Conservation (phyloP, 2,329 filamentous ascomycete species). For the Colletotrichum sp. region DNA sequence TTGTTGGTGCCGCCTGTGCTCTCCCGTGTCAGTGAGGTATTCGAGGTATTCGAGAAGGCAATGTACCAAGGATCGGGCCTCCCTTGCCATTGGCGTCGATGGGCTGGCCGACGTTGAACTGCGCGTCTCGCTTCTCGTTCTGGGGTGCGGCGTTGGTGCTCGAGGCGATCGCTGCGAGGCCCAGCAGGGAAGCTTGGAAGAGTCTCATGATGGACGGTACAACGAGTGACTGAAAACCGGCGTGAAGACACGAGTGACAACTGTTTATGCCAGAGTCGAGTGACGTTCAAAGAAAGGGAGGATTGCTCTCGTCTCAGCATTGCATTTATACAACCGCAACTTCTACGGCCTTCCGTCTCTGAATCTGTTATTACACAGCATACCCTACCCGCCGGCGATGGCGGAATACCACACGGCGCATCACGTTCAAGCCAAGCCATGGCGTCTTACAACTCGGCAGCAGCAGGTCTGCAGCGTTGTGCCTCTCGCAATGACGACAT, state of each 20-base stretch:
- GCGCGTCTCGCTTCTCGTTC: slow-evolving; percentile 19
- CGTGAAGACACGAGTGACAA: not conserved
- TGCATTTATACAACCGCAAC: not conserved
- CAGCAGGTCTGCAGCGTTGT: not conserved
- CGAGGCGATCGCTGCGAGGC: not conserved
- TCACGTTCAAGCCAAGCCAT: not conserved
- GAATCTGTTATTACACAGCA: not conserved
- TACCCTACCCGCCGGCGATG: not conserved
- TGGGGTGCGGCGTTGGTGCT: not conserved
- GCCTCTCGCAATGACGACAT: slow-evolving; percentile 14
- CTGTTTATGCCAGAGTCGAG: not conserved
- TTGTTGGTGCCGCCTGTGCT: slow-evolving; percentile 67
- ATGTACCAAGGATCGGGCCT: slow-evolving; percentile 59
- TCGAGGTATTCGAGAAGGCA: not conserved
- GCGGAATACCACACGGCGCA: not conserved
- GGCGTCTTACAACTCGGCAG: not conserved
- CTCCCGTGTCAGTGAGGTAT: not conserved
- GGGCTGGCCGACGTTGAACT: slow-evolving; percentile 59
- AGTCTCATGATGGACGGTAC: not conserved
- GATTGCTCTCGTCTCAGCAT: not conserved
- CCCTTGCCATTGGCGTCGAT: slow-evolving; percentile 63
- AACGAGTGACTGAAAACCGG: not conserved
- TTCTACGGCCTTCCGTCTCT: not conserved
- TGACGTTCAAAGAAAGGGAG: not conserved
- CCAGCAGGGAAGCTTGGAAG: not conserved